Evolutionary conservation across 2,329 filamentous ascomycete genomes (phyloP).

Genomic region (Geosmithia flava): DNA sequence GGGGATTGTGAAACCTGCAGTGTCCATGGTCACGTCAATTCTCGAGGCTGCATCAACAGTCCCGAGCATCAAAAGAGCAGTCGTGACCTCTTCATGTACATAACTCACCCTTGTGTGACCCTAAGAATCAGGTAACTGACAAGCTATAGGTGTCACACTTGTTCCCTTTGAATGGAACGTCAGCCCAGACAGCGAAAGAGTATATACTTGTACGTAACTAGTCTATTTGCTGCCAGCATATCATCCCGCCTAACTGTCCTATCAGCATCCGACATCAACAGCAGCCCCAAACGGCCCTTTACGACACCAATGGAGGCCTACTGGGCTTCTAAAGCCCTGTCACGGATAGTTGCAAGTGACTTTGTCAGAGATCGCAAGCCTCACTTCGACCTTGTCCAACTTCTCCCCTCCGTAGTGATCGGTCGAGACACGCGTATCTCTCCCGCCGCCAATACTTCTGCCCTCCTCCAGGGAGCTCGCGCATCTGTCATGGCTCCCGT

Average conservation of each 20-base stretch:
- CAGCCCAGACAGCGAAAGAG: constrained; percentile 3
- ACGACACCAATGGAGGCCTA: constrained; percentile 5
- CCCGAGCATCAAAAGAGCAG: constrained; percentile 5
- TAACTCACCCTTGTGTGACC: too few relatives aligned
- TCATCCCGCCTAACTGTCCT: neutral
- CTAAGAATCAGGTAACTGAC: too few relatives aligned
- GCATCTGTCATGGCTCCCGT: constrained; percentile 3
- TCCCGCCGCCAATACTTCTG: neutral
- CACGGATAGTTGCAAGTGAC: constrained; percentile 1
- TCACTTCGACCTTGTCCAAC: constrained; percentile 5
- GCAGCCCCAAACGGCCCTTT: neutral
- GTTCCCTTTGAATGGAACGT: constrained; percentile 6
- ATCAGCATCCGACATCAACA: constrained; percentile 3
- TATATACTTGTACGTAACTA: constrained; percentile 5
- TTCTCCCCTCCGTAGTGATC: constrained; percentile 6
- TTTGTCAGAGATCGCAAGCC: constrained; percentile 3
- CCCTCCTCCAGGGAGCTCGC: constrained; percentile 3
- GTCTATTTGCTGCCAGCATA: neutral
- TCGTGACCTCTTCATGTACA: constrained; percentile 6
- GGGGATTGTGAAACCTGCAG: constrained; percentile 4
- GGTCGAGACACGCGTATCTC: constrained; percentile 4
- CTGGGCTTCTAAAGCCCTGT: constrained; percentile 6
- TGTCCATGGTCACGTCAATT: constrained; percentile 3
- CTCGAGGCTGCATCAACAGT: constrained; percentile 4
- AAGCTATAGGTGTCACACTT: constrained; percentile 1